A percentile compares a stretch with the other conserved stretches of the same genome.
Evolutionary conservation across 202 grass and related monocot species (phyloP).

Genomic region (Panicum hallii): DNA sequence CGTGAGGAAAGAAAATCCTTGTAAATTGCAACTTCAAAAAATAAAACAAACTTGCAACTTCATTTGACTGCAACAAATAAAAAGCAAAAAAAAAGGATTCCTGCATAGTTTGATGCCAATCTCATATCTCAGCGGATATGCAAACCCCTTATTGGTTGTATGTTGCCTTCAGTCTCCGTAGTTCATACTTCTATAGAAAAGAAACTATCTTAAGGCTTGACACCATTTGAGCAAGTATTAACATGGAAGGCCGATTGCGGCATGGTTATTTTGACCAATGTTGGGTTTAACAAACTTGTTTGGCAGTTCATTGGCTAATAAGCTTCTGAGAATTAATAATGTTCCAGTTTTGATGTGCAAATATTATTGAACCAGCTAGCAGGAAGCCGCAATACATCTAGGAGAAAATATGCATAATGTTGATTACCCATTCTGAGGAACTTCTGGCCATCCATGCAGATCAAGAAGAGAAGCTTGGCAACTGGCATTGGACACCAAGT

Average conservation of each 20-base stretch:
- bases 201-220: neutral
- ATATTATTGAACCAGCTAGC: constrained; percentile 32
- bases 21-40: neutral
- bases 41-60: constrained; percentile 14
- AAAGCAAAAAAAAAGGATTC: neutral
- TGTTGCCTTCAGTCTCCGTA: neutral
- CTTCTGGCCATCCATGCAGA: constrained; percentile 49
- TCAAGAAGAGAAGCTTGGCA: constrained; percentile 32
- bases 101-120: constrained; percentile 16
- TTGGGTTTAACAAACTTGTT: neutral
- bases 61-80: neutral
- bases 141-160: constrained; percentile 10
- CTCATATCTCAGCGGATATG: neutral
- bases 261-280: constrained; percentile 10
- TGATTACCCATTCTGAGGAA: constrained; percentile 50
- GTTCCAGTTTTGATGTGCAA: constrained; percentile 26
- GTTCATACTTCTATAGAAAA: neutral
- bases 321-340: constrained; percentile 34
- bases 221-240: neutral
- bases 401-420: constrained; percentile 35
- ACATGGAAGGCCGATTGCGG: constrained; percentile 3
- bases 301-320: constrained; percentile 4
- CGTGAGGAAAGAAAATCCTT: neutral
- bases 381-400: constrained; percentile 36
- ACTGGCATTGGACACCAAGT: constrained; percentile 39